Evolutionary conservation across 1,284 basidiomycete genomes (phyloP).

Genomic region (Entoloma clypeatum): DNA sequence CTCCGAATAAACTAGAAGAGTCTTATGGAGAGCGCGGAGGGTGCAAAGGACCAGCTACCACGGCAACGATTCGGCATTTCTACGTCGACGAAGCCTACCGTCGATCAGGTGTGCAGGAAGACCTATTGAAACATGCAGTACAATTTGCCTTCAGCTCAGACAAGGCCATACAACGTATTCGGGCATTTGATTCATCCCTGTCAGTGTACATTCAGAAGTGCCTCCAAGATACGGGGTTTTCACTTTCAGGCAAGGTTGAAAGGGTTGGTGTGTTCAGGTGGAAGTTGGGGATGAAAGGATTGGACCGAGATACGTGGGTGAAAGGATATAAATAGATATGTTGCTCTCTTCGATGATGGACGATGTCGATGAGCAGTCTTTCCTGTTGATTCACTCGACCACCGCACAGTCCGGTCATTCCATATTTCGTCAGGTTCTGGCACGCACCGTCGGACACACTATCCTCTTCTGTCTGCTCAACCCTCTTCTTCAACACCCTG

Average conservation of each 20-base stretch:
- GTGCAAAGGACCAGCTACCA: slow-evolving; percentile 34
- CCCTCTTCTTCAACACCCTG: slow-evolving; percentile 41
- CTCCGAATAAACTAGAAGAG: slow-evolving; percentile 21
- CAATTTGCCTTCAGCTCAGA: slow-evolving; percentile 51
- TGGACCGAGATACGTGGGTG: slow-evolving; percentile 44
- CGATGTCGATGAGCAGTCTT: slow-evolving; percentile 39
- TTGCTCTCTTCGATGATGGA: slow-evolving; percentile 30
- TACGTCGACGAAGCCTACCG: slow-evolving; percentile 67
- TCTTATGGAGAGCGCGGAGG: slow-evolving; percentile 29
- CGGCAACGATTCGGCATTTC: slow-evolving; percentile 73
- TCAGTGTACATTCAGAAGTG: slow-evolving; percentile 46
- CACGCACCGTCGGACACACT: slow-evolving; percentile 30
- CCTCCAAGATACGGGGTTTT: slow-evolving; percentile 51
- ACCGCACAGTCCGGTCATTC: slow-evolving; percentile 59
- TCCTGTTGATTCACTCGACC: slow-evolving; percentile 65
- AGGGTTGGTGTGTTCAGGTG: slow-evolving; percentile 52
- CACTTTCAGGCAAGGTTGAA: slow-evolving; percentile 36
- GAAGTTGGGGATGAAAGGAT: slow-evolving; percentile 40
- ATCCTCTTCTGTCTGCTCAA: slow-evolving; percentile 58
- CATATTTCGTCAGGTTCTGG: slow-evolving; percentile 44
- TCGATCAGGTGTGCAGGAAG: slow-evolving; percentile 53
- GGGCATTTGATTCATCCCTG: slow-evolving; percentile 47
- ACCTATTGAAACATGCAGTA: slow-evolving; percentile 60
- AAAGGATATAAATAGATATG: slow-evolving; percentile 19
- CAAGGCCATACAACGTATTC: slow-evolving; percentile 40